phyloP scores from a whole-genome alignment of 345 rosid species.

The Cardamine resedifolia region DNA sequence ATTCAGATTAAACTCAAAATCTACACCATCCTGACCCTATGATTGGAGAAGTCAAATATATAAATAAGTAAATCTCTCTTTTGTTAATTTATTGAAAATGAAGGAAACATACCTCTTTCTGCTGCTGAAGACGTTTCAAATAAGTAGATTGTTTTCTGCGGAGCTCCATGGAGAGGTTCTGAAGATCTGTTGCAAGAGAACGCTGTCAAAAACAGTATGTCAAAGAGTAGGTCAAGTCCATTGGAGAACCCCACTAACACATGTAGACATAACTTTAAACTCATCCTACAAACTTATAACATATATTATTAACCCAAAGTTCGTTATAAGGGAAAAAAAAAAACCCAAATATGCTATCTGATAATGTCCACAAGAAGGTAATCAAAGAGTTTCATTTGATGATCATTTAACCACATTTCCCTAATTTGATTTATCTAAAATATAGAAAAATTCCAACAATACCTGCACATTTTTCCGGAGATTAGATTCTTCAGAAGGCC shows the following conservation, averaged over 20 bases:
- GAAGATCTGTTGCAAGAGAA: conserved; percentile 83
- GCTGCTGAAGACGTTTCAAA: conserved; percentile 64
- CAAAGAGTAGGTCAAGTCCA: conserved; percentile 36
- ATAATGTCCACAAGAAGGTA: background rate
- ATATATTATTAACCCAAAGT: background rate
- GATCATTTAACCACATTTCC: background rate
- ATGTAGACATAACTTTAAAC: conserved; percentile 5
- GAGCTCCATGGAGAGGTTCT: conserved; percentile 67
- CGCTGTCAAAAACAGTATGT: conserved; percentile 51
- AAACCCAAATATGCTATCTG: background rate
- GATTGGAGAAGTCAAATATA: conserved; percentile 19
- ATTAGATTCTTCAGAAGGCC: conserved; percentile 79
- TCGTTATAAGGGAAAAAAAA: background rate
- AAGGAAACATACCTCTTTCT: conserved; percentile 48
- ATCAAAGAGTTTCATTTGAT: background rate
- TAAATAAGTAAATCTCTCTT: background rate
- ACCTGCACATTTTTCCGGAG: conserved; percentile 92
- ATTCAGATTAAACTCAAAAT: conserved; percentile 65
- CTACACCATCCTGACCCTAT: conserved; percentile 62
- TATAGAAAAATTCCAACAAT: conserved; percentile 10
- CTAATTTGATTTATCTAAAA: background rate
- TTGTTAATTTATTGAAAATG: background rate
- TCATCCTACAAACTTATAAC: background rate
- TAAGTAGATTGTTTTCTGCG: conserved; percentile 73
- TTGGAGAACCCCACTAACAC: conserved; percentile 14